A percentile compares a stretch with the other conserved stretches of the same genome.
These are phyloP conservation scores for Anthostomella pinea DNA, from an alignment of 2,329 filamentous ascomycete genomes.

Conservation along the genomic window DNA sequence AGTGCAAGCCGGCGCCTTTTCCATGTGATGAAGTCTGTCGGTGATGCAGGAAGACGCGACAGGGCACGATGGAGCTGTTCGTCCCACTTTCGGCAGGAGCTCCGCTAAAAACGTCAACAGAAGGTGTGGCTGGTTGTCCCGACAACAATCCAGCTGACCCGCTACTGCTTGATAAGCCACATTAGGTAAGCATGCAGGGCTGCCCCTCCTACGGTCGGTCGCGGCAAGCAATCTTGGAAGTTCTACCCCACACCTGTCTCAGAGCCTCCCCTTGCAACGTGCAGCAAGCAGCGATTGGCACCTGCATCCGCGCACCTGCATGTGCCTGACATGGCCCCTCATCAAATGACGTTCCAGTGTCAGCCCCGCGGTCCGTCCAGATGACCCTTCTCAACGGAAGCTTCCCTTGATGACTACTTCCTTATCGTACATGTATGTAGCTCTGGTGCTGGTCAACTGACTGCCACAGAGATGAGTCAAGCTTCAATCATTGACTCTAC, in stretches of 20 bases:
- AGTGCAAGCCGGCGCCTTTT: background rate
- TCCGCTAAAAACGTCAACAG: constrained; percentile 21
- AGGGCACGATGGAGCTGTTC: constrained; percentile 8
- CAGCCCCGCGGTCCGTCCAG: constrained; percentile 1
- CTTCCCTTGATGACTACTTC: too few relatives aligned
- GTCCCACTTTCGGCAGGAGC: constrained; percentile 1
- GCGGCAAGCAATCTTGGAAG: background rate
- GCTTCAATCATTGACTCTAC: too few relatives aligned
- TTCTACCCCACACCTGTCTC: too few relatives aligned
- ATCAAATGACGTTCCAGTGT: constrained; percentile 10
- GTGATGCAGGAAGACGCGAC: constrained; percentile 13
- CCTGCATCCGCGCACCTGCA: too few relatives aligned
- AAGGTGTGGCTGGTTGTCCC: constrained; percentile 16
- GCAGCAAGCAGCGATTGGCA: too few relatives aligned
- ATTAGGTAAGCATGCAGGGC: background rate
- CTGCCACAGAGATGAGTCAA: too few relatives aligned
- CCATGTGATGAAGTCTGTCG: too few relatives aligned
- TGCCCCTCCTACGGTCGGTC: background rate
- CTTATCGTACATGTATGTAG: too few relatives aligned
- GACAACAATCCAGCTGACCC: constrained; percentile 10
- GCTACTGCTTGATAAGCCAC: background rate
- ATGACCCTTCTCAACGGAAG: too few relatives aligned
- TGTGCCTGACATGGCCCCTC: constrained; percentile 1
- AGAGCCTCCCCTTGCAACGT: too few relatives aligned
- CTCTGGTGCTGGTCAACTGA: too few relatives aligned